These are phyloP conservation scores for Pleurotus tuber-regium DNA, from an alignment of 768 basidiomycete genomes.

Conservation along the genomic window DNA sequence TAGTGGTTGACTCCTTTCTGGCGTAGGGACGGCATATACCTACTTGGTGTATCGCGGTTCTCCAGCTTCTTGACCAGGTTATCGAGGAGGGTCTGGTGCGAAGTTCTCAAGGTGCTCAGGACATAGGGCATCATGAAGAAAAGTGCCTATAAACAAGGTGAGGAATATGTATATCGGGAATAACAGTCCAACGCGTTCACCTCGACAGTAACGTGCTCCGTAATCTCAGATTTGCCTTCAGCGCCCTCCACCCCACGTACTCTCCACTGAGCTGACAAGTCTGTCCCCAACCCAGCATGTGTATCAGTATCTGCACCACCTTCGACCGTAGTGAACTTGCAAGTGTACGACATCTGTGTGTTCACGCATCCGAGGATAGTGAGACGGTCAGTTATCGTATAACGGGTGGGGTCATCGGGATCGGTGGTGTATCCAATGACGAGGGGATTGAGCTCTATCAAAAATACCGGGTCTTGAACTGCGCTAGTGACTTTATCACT, in stretches of 20 bases:
- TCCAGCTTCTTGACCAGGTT: constrained; percentile 23
- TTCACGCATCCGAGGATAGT: constrained; percentile 22
- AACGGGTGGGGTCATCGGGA: constrained; percentile 22
- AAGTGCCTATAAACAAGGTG: constrained; percentile 24
- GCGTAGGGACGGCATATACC: no score
- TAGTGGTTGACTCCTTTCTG: no score
- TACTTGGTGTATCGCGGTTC: not conserved
- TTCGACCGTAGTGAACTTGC: constrained; percentile 16
- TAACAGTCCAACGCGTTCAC: constrained; percentile 24
- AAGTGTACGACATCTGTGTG: constrained; percentile 25
- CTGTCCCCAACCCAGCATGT: constrained; percentile 25
- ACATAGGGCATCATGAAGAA: constrained; percentile 35
- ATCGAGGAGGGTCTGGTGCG: constrained; percentile 27
- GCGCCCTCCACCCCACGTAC: constrained; percentile 12
- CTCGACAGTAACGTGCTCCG: constrained; percentile 24
- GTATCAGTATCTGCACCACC: constrained; percentile 25
- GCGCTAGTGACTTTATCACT: constrained; percentile 21
- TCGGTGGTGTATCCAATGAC: constrained; percentile 23
- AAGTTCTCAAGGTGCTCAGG: constrained; percentile 23
- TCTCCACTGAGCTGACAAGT: constrained; percentile 16
- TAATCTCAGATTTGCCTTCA: constrained; percentile 20
- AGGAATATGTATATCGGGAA: constrained; percentile 30
- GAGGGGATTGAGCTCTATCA: constrained; percentile 30
- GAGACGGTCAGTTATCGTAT: constrained; percentile 29
- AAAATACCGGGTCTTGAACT: constrained; percentile 29